Base-by-base conservation (phyloP, 805 yeast species). In the Blastobotrys muscicola region DNA sequence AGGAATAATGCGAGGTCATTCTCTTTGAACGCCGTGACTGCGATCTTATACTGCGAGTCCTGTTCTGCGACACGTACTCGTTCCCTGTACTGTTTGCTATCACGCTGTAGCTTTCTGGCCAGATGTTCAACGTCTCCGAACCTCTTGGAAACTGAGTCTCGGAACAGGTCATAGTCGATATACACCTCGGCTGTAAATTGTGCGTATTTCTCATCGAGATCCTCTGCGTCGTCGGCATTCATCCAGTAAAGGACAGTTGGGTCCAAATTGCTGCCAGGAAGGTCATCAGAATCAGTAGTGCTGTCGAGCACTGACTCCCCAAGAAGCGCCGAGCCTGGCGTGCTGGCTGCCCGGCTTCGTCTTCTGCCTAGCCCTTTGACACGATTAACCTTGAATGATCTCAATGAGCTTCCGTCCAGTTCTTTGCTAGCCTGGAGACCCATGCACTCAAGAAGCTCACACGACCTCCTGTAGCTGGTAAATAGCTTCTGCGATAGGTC, bases 51-150 rank as follows among this genome's bases (percentile, higher is more conserved):
- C n/a, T 62, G 62, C 2, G 61, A 37, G 29, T 64, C 71, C 10
- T 53, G 51, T 42, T 55, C 62, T 1, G 49, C 45, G 29, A 50
- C 48, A 12, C 53, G 52, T 2, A 54, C 45, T 12, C 51, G 51
- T 38, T 68, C 71, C 29, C 71, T 69, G 44, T 74, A 67, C 42
- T 60, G 56, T 38, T 68, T 71, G 26, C 71, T 69, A 44, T 74
- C 67, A 42, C 60, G 56, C 45, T 89, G 85, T 47, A 85, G 70
- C 56, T 78, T 83, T 55, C 92, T 80, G 2, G 97, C 97, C 53
- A 89, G 70, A 4, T 81, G 76, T 59, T 92, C 97, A 41, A 90
- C 94, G 56, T 90, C 97, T 44, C 74, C 76, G 55, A 92, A 89
- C 46, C 98, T 68, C 57, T 82, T 78, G 33, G 79, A 71, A 2